Conservation (phyloP, 2,329 filamentous ascomycete genomes). For the Arachnomyces sp. region DNA sequence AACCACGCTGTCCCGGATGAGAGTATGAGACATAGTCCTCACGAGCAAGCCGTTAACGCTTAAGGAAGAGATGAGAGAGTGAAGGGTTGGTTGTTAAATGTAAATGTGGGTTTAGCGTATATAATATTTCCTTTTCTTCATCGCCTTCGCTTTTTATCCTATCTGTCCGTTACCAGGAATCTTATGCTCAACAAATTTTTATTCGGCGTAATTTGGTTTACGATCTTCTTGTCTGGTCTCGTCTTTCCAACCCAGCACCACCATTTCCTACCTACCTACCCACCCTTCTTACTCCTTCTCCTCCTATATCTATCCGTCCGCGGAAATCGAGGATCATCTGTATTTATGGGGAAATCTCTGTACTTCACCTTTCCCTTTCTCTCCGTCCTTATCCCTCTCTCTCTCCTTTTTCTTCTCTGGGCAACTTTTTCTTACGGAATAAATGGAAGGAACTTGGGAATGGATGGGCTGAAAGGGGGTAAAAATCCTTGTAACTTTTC, state of each 20-base stretch:
- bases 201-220: slow-evolving; percentile 5
- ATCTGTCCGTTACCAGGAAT: not conserved
- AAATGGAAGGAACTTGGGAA: too few relatives aligned
- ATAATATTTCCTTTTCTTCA: slow-evolving; percentile 9
- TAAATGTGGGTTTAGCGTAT: not conserved
- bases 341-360: not conserved
- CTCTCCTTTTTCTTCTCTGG: not conserved
- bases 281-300: not conserved
- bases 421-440: too few relatives aligned
- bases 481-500: slow-evolving; percentile 2
- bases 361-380: not conserved
- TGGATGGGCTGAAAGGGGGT: not conserved
- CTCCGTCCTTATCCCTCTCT: slow-evolving; percentile 1
- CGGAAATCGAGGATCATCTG: too few relatives aligned
- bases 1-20: slow-evolving; percentile 12
- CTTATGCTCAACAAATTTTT: not conserved
- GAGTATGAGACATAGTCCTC: slow-evolving; percentile 15
- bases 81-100: slow-evolving; percentile 1
- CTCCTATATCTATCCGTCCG: not conserved
- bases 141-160: slow-evolving; percentile 4
- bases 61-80: slow-evolving; percentile 10
- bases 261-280: too few relatives aligned
- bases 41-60: slow-evolving; percentile 22
- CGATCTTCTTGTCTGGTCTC: slow-evolving; percentile 1
- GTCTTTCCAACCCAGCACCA: too few relatives aligned